Evolutionary conservation across 805 yeast species (phyloP), one percentile per base, ranked within the genome.

Genomic region (Wickerhamiella musiphila): DNA sequence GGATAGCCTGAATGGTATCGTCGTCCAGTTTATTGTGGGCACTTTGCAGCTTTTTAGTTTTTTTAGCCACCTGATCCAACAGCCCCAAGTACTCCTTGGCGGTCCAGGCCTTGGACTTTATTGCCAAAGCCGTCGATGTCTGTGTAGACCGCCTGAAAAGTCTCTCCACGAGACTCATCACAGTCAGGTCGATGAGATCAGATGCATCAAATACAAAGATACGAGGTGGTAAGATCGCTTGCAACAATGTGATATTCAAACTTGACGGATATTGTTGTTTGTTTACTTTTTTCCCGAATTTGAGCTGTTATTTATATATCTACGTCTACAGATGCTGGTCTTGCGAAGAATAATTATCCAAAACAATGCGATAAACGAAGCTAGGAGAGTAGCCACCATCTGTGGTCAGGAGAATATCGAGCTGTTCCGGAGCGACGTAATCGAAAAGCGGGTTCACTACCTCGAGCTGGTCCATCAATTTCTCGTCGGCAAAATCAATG

Each of bases 311-410:
- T 20, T 11, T 20, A 26, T 5, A 26, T 6, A 18, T 26, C 10
- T 16, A 6, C 8, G 10, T 5, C 20, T 28, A 28, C 5, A 45
- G 41, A 12, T 34, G 31, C 33, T 40, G 47, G 58, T 90, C 96
- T 46, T 76, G 83, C 33, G 74, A 70, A 54, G 78, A 77, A 56
- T 90, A 90, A 56, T 86, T 82, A 55, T 90, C 98, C 60, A 84
- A 69, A 14, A 90, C 93, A 34, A 90, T 78, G 56, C 98, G 74
- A 56, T 90, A 90, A 34, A 90, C 78, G 58, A 90, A 90, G 46
- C 86, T 81, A 29, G 98, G 96, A 17, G 96, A 79, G 52, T 78
- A 83, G 11, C 96, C 96, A 31, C 96, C 98, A 56, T 84, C 70
- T 52, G 90, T 86, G 8, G 98, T 86, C 46, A 90, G 79, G 53